phyloP scores from a whole-genome alignment of 2,329 filamentous ascomycete species.

The Alternaria ethzedia region DNA sequence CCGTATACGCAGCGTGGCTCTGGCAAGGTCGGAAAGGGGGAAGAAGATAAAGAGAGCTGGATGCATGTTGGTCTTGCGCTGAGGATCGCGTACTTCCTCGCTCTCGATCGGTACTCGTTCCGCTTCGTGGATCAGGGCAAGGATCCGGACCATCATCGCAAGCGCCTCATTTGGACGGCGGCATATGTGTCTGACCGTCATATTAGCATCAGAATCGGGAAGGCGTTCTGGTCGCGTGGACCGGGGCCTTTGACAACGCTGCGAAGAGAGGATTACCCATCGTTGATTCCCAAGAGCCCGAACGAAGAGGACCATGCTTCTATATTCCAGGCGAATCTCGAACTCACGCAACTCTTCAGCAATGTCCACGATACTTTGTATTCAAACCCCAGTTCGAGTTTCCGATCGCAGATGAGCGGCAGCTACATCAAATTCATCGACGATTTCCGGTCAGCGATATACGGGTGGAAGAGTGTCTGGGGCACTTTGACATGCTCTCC shows the following conservation, averaged over 20 bases:
- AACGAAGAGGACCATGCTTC: constrained; percentile 71
- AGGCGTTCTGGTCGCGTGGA: constrained; percentile 76
- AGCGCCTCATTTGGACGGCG: constrained; percentile 71
- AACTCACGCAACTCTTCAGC: constrained; percentile 74
- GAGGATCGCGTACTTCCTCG: constrained; percentile 72
- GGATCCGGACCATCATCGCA: constrained; percentile 65
- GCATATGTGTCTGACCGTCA: constrained; percentile 44
- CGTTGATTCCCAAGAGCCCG: constrained; percentile 63
- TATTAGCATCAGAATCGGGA: constrained; percentile 73
- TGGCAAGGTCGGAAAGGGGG: constrained; percentile 70
- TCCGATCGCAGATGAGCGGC: constrained; percentile 72
- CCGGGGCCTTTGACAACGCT: constrained; percentile 71
- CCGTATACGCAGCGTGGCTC: constrained; percentile 68
- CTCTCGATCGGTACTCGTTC: constrained; percentile 72
- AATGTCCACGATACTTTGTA: constrained; percentile 78
- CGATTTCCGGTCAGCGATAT: constrained; percentile 72
- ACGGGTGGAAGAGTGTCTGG: constrained; percentile 75
- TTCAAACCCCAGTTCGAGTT: constrained; percentile 71
- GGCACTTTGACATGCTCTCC: constrained; percentile 69
- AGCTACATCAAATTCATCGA: constrained; percentile 79
- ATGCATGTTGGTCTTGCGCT: constrained; percentile 77
- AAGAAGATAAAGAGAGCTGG: constrained; percentile 77
- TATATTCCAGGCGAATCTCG: constrained; percentile 73
- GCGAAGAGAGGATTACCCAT: constrained; percentile 71
- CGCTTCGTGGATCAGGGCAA: constrained; percentile 65